Evolutionary conservation across 768 basidiomycete species (phyloP), one percentile per base, ranked within the genome.

Genomic region (Calocera viscosa): DNA sequence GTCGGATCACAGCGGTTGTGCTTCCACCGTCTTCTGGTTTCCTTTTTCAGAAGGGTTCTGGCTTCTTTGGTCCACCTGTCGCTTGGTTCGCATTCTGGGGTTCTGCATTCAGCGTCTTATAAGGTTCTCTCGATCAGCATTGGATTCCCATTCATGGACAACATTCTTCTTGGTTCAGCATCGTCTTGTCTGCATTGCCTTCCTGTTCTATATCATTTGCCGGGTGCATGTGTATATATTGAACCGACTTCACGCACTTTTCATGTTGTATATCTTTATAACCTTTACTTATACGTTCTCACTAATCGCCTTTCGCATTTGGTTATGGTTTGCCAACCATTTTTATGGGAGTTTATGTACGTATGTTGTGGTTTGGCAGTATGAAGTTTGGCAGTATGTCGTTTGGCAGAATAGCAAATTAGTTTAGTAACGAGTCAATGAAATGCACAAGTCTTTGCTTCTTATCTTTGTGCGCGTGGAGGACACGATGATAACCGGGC

Each of bases 1-100:
- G 14, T 60, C 53, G 53, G 53, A 60, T 28, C 53, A 60, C 2
- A 16, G 53, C 53, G 53, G 53, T 26, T 60, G 53, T 60, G 53
- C 30, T 60, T 60, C 53, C 53, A 2, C 22, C 10, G 14, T 60
- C 53, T 60, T 60, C 53, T 14, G 53, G 30, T 28, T 60, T 14
- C 53, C 53, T 60, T 60, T 60, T 60, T 60, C 2, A 26, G 30
- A 32, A 26, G 30, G 22, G 16, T 60, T 60, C 24, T 32, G 53
- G 53, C 53, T 60, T 60, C 53, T 60, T 60, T 60, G 14, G 53
- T 5, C 30, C 53, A 60, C 53, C 24, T 60, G 3, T 47, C 24
- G 19, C 53, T 60, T 32, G 53, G 53, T 60, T 60, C 53, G 30
- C 30, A 26, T 60, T 60, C 26, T 14, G 11, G 53, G 53, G 53